phyloP scores from a whole-genome alignment of 768 basidiomycete species.

The Kwoniella shandongensis region DNA sequence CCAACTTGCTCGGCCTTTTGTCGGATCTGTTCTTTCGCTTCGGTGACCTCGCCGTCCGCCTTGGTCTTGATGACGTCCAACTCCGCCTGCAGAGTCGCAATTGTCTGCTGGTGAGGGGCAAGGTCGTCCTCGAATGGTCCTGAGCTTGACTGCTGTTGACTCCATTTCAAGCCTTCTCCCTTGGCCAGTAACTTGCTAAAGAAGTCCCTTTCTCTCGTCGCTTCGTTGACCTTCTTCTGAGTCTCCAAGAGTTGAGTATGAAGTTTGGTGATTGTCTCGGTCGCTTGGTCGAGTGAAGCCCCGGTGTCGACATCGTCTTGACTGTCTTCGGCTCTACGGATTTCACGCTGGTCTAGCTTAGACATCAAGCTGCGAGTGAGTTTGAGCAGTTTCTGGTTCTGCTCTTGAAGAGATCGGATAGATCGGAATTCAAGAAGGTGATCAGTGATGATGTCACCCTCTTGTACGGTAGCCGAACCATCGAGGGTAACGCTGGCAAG shows the following conservation, averaged over 20 bases:
- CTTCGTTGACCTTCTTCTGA: constrained; percentile 74
- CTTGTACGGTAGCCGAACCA: constrained; percentile 17
- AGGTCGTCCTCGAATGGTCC: constrained; percentile 28
- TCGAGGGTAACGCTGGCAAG: constrained; percentile 64
- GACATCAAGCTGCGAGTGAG: constrained; percentile 77
- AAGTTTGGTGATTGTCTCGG: constrained; percentile 77
- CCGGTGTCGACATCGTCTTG: constrained; percentile 45
- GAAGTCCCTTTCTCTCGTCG: constrained; percentile 82
- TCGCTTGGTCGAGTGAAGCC: constrained; percentile 81
- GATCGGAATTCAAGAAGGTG: constrained; percentile 83
- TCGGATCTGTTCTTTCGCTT: constrained; percentile 69
- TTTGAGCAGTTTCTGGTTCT: constrained; percentile 84
- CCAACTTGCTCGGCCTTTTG: constrained; percentile 68
- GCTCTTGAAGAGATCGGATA: constrained; percentile 76
- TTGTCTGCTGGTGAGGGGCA: constrained; percentile 37
- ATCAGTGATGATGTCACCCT: constrained; percentile 77
- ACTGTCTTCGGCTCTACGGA: constrained; percentile 26
- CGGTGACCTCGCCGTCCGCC: constrained; percentile 73
- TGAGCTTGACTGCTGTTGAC: neutral
- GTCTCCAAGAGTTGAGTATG: constrained; percentile 70
- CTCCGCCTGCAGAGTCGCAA: constrained; percentile 72
- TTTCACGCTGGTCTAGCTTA: constrained; percentile 82
- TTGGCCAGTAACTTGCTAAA: constrained; percentile 68
- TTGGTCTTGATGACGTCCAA: constrained; percentile 78
- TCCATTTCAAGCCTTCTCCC: constrained; percentile 56